These are phyloP conservation scores for Euphorbia tirucalli DNA, from an alignment of 345 rosid genomes.

Conservation along the genomic window DNA sequence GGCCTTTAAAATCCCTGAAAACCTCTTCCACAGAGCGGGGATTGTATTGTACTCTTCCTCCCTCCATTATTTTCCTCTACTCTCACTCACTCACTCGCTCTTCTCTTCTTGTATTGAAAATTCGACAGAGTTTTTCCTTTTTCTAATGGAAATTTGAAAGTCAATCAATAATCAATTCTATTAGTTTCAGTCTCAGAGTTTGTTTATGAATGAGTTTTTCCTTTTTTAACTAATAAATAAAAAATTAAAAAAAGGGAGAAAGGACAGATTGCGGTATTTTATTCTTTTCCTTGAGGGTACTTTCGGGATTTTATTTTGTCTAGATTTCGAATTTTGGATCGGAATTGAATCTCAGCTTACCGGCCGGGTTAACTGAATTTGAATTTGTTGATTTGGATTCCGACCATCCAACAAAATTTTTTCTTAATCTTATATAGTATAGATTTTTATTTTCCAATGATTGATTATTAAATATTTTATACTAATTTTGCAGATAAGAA, in stretches of 20 bases:
- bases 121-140: neutral
- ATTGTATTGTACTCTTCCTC: constrained; percentile 20
- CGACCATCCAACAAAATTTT: too few relatives aligned
- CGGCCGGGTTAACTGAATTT: neutral
- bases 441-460: too few relatives aligned
- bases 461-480: too few relatives aligned
- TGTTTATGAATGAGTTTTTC: too few relatives aligned
- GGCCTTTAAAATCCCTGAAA: constrained; percentile 28
- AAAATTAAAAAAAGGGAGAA: too few relatives aligned
- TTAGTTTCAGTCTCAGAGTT: too few relatives aligned
- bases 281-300: too few relatives aligned
- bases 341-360: constrained; percentile 36
- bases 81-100: neutral
- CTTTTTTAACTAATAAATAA: too few relatives aligned
- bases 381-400: neutral
- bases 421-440: neutral
- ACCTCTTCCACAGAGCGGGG: constrained; percentile 31
- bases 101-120: neutral
- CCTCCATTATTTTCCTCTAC: constrained; percentile 14
- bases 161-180: too few relatives aligned
- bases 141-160: neutral
- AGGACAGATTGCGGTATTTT: too few relatives aligned
- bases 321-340: neutral
- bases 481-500: too few relatives aligned
- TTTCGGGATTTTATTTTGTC: too few relatives aligned